Percentiles rank a stretch among this genome's conserved stretches.
Evolutionary conservation across 83 land plant genomes (phyloP).

Genomic region (Picea engelmannii): DNA sequence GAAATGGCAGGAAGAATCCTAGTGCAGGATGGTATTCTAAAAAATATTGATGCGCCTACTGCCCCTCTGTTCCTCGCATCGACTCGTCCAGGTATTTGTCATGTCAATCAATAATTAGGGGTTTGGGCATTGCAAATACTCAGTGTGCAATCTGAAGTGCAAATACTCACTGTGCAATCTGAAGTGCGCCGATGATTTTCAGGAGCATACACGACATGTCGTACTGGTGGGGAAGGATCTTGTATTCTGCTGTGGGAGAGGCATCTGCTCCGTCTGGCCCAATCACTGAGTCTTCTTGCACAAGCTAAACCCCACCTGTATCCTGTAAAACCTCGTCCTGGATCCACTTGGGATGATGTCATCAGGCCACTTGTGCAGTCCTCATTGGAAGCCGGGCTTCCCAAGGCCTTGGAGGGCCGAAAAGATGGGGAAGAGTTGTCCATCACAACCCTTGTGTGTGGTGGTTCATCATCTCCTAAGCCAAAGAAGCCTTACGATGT

Average conservation of each 20-base stretch:
- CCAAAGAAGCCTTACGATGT: constrained; percentile 36
- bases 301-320: constrained; percentile 10
- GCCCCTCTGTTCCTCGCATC: constrained; percentile 11
- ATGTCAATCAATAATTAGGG: too few relatives aligned
- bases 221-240: constrained; percentile 36
- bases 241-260: constrained; percentile 57
- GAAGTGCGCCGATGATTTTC: background rate
- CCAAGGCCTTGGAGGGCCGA: constrained; percentile 23
- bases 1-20: constrained; percentile 9
- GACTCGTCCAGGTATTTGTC: background rate
- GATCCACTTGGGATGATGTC: constrained; percentile 15
- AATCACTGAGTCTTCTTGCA: constrained; percentile 33
- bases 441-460: constrained; percentile 47
- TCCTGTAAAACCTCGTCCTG: background rate
- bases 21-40: background rate
- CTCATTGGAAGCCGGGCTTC: constrained; percentile 29
- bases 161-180: background rate
- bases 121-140: background rate
- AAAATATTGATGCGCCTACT: background rate
- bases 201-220: constrained; percentile 75
- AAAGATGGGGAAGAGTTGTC: constrained; percentile 38
- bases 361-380: constrained; percentile 20
- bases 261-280: constrained; percentile 46
- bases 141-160: background rate
- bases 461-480: constrained; percentile 12